These are phyloP conservation scores for Elasticomyces elasticus DNA, from an alignment of 495 filamentous ascomycete species.

Conservation along the genomic window DNA sequence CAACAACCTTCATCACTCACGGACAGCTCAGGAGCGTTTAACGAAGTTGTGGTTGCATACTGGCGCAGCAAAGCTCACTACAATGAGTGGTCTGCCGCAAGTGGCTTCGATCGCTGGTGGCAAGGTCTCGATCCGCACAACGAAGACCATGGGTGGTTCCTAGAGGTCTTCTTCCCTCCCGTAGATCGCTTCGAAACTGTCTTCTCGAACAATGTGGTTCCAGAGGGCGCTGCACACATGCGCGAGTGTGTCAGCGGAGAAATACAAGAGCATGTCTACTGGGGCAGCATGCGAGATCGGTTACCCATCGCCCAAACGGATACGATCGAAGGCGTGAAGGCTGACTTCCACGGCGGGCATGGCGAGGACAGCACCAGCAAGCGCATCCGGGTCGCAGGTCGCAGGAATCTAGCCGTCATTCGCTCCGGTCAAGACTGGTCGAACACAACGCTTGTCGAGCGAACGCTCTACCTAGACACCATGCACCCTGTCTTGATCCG, in stretches of 20 bases:
- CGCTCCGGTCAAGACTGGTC: constrained; percentile 31
- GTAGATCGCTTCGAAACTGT: constrained; percentile 30
- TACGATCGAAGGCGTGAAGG: constrained; percentile 18
- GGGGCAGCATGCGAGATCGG: constrained; percentile 31
- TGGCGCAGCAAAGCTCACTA: constrained; percentile 24
- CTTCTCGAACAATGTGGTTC: constrained; percentile 21
- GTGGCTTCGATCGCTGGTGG: constrained; percentile 30
- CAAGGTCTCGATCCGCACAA: constrained; percentile 9
- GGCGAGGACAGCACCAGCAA: background rate
- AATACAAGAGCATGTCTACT: constrained; percentile 29
- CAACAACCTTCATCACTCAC: constrained; percentile 24
- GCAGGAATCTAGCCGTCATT: constrained; percentile 26
- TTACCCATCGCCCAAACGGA: constrained; percentile 27
- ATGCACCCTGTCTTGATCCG: constrained; percentile 28
- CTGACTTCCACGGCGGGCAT: background rate
- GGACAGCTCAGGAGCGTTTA: constrained; percentile 24
- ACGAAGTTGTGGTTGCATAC: constrained; percentile 26
- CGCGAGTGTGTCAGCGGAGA: constrained; percentile 14
- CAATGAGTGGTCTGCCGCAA: constrained; percentile 21
- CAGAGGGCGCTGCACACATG: constrained; percentile 29
- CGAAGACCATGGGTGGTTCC: constrained; percentile 26
- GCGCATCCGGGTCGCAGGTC: constrained; percentile 20
- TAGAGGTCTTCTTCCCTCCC: constrained; percentile 28
- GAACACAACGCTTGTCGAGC: constrained; percentile 24
- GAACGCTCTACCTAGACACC: constrained; percentile 25